Percentiles rank a stretch among this genome's conserved stretches.
phyloP scores from a whole-genome alignment of 2,329 filamentous ascomycete genomes.

The Verticillium albo-atrum region DNA sequence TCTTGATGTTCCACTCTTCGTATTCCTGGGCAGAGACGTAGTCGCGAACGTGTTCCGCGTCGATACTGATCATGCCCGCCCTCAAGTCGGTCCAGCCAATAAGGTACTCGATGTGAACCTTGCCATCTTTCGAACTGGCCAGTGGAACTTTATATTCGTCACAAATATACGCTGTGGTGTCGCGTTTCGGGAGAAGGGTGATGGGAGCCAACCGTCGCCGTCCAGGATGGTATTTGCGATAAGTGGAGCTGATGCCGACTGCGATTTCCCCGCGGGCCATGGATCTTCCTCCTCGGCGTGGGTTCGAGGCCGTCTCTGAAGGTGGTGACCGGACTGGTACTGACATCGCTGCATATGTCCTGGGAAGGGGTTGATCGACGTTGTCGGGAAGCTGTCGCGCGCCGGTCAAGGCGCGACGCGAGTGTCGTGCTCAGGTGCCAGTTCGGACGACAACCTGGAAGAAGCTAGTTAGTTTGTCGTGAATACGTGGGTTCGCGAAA shows the following conservation, averaged over 20 bases:
- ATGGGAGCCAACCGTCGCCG: slow-evolving; percentile 23
- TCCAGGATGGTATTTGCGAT: slow-evolving; percentile 3
- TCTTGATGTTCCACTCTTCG: slow-evolving; percentile 52
- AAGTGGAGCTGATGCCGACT: slow-evolving; percentile 8
- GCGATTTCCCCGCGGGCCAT: slow-evolving; percentile 3
- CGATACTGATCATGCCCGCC: slow-evolving; percentile 40
- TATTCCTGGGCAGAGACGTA: slow-evolving; percentile 53
- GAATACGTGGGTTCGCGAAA: too few relatives aligned
- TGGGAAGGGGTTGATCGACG: neutral
- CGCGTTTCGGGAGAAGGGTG: slow-evolving; percentile 40
- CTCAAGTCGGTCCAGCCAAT: slow-evolving; percentile 52
- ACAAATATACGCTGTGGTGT: slow-evolving; percentile 54
- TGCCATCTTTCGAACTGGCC: slow-evolving; percentile 26
- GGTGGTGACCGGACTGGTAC: neutral
- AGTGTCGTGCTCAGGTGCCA: neutral
- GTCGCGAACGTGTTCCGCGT: slow-evolving; percentile 43
- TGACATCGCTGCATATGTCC: neutral
- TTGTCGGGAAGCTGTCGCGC: neutral
- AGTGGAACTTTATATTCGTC: slow-evolving; percentile 44
- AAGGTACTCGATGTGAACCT: slow-evolving; percentile 46
- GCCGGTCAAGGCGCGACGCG: neutral
- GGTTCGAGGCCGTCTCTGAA: neutral
- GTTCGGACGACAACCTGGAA: neutral
- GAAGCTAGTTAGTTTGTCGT: neutral
- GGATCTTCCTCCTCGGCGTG: neutral